Percentiles rank a stretch among this genome's conserved stretches.
Conservation (phyloP, 352 stramenopile species). For the Globisporangium nodosum region DNA sequence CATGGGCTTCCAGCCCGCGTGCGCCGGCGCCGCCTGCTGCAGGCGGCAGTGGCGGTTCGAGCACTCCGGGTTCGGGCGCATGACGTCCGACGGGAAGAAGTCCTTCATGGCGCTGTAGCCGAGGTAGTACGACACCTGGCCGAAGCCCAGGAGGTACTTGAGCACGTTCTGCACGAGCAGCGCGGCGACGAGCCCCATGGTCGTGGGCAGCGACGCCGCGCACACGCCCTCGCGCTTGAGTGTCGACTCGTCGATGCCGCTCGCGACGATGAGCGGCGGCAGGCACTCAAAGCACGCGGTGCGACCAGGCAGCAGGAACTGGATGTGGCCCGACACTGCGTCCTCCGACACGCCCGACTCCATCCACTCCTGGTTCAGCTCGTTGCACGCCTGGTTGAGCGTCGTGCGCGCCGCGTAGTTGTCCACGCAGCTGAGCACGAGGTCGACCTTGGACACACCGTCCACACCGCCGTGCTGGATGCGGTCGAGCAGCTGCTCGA, state of each 20-base stretch:
- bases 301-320: constrained; percentile 77
- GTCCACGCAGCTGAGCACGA: constrained; percentile 88
- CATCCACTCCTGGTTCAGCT: constrained; percentile 86
- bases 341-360: constrained; percentile 89
- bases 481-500: constrained; percentile 76
- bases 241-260: constrained; percentile 81
- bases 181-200: constrained; percentile 85
- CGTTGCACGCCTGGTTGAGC: constrained; percentile 86
- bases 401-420: constrained; percentile 86
- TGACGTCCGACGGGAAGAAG: constrained; percentile 79
- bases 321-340: constrained; percentile 86
- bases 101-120: constrained; percentile 87
- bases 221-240: constrained; percentile 88
- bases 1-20: constrained; percentile 62
- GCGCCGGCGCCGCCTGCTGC: constrained; percentile 46
- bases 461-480: constrained; percentile 68
- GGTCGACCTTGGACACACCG: constrained; percentile 47
- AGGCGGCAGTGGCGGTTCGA: constrained; percentile 68
- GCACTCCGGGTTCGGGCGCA: constrained; percentile 84
- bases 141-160: constrained; percentile 83
- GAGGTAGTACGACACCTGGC: constrained; percentile 85
- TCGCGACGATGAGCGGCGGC: constrained; percentile 81
- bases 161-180: constrained; percentile 87
- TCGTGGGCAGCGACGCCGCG: constrained; percentile 84
- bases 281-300: constrained; percentile 89